Conservation (phyloP, 208 protist species). For the Borovskyia barvae region DNA sequence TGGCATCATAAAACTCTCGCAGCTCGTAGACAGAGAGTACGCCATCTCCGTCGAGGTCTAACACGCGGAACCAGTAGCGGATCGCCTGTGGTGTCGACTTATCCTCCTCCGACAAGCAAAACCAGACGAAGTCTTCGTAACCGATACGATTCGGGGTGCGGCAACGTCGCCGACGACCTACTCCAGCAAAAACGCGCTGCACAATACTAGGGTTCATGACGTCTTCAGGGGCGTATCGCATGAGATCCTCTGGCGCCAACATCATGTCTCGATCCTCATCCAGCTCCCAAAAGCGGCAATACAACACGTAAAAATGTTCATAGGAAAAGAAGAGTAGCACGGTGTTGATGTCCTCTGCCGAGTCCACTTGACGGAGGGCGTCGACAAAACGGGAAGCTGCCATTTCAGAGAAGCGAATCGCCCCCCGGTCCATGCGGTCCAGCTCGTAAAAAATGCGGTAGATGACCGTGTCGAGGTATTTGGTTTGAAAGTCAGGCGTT, state of each 20-base stretch:
- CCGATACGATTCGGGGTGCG: slow-evolving; percentile 56
- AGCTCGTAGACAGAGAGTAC: slow-evolving; percentile 93
- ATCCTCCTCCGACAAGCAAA: slow-evolving; percentile 95
- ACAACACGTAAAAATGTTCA: slow-evolving; percentile 99
- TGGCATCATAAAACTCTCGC: slow-evolving; percentile 91
- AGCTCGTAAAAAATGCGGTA: slow-evolving; percentile 96
- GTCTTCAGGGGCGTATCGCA: slow-evolving; percentile 78
- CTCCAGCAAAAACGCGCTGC: slow-evolving; percentile 72
- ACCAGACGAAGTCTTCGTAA: slow-evolving; percentile 97
- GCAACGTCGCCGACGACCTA: slow-evolving; percentile 44
- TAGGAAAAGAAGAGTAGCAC: slow-evolving; percentile 97
- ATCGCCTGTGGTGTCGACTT: slow-evolving; percentile 90
- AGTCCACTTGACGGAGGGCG: slow-evolving; percentile 78
- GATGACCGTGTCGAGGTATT: slow-evolving; percentile 95
- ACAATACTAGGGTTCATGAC: slow-evolving; percentile 82
- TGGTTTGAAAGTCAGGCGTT: slow-evolving; percentile 93
- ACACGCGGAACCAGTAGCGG: slow-evolving; percentile 95
- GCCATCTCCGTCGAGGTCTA: slow-evolving; percentile 95
- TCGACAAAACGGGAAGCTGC: slow-evolving; percentile 71
- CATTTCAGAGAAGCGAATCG: slow-evolving; percentile 84
- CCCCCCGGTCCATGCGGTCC: slow-evolving; percentile 78
- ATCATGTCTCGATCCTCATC: slow-evolving; percentile 94
- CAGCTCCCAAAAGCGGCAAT: slow-evolving; percentile 99
- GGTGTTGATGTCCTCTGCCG: slow-evolving; percentile 87
- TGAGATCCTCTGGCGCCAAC: slow-evolving; percentile 86